A percentile compares a stretch with the other conserved stretches of the same genome.
Evolutionary conservation across 1,284 basidiomycete species (phyloP).

Genomic region (Ganoderma boninense): DNA sequence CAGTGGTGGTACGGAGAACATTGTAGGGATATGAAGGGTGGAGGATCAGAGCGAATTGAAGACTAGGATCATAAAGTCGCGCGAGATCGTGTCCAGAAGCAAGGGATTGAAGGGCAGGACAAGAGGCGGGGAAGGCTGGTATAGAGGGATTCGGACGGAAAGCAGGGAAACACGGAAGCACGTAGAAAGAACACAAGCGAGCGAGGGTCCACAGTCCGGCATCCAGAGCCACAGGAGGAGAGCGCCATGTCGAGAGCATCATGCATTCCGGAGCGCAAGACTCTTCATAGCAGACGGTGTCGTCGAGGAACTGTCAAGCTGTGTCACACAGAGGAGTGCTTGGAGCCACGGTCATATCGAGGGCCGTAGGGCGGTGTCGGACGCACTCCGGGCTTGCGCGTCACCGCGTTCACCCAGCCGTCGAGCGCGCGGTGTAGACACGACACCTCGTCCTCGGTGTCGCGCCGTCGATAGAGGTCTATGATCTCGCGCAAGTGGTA

Average conservation of each 20-base stretch:
- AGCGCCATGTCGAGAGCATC: not conserved
- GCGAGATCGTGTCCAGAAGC: not conserved
- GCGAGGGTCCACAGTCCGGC: not conserved
- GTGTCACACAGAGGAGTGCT: not conserved
- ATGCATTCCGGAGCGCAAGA: not conserved
- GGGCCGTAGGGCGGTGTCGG: not conserved
- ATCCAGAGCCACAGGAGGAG: not conserved
- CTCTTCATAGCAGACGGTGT: not conserved
- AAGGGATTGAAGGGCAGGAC: not conserved
- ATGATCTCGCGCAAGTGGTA: not conserved
- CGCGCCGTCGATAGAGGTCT: constrained; percentile 1
- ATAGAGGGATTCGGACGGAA: not conserved
- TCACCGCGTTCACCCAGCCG: constrained; percentile 2
- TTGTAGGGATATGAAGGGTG: not conserved
- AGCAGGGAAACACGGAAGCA: not conserved
- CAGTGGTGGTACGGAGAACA: not conserved
- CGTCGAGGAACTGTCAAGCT: not conserved
- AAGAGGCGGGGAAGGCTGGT: not conserved
- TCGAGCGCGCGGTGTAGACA: not conserved
- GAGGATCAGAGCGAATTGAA: not conserved
- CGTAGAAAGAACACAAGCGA: not conserved
- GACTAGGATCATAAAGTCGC: not conserved
- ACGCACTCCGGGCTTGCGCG: not conserved
- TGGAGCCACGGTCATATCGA: not conserved
- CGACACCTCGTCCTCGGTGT: constrained; percentile 1